Base-by-base conservation (phyloP, 139 green algal species). In the Pseudopediastrum boryanum region DNA sequence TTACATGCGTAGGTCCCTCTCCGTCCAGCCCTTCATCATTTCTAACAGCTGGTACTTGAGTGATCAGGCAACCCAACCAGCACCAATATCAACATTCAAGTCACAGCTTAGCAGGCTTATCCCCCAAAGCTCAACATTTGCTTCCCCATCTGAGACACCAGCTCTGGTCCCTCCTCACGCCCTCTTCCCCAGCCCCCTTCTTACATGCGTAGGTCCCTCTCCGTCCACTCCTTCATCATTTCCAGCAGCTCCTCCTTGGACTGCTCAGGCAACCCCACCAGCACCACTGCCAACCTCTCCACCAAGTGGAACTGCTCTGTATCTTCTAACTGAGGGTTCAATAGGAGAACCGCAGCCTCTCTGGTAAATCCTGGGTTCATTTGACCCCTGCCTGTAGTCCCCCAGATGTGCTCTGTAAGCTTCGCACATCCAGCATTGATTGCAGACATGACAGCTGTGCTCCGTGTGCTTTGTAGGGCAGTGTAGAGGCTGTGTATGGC, bases 301-400 rank as follows among this genome's bases (percentile, higher is more conserved):
- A 83, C n/a, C 56, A 84, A 51, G 27, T 64, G 48, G 63, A 80
- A 59, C 16, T 73, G 69, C 58, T 88, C 84, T 10, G 64, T 48
- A 25, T 77, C 46, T 29, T 83, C 59, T 36, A 88, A 66, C 77
- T 83, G 56, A 7, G 84, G 84, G 71, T 77, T 81, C 23, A 72
- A 64, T 52, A 88, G 77, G 42, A 88, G 76, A 33, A 78, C 64
- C 0, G 59, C 42, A 35, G 82, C n/a, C 6, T 43, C 19, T 48
- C 10, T 71, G 31, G 10, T 9, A 43, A 44, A 35, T 35, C 27
- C 27, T 10, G 9, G 13, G n/a, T 29, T 44, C 27, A 77, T 66
- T 43, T 69, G 65, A 23, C 31, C 23, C 9, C 71, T 78, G 54
- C 12, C 71, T 13, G 13, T 27, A 39, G 35, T 68, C 54, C 39